These are phyloP conservation scores for Hyaloscypha variabilis DNA, from an alignment of 495 filamentous ascomycete genomes.

Conservation along the genomic window DNA sequence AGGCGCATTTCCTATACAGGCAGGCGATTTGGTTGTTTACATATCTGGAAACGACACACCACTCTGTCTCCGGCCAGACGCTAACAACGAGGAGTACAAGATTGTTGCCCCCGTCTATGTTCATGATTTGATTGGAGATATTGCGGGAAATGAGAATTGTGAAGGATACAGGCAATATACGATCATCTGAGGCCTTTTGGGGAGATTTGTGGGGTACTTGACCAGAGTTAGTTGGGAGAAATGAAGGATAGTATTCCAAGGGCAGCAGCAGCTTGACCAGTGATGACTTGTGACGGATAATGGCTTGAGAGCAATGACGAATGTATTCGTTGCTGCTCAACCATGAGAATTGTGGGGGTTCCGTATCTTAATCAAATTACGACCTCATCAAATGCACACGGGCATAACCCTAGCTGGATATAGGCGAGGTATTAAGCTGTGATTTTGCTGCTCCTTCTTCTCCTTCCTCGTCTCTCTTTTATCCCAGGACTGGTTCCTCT, in stretches of 20 bases:
- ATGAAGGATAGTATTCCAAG: slow-evolving; percentile 4
- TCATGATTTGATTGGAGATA: slow-evolving; percentile 9
- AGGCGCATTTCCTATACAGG: slow-evolving; percentile 9
- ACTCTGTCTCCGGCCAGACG: slow-evolving; percentile 8
- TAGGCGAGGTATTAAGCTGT: no score
- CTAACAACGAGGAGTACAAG: slow-evolving; percentile 10
- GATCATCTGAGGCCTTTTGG: slow-evolving; percentile 7
- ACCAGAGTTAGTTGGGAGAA: slow-evolving; percentile 7
- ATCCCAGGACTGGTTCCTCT: no score
- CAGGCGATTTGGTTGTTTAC: slow-evolving; percentile 6
- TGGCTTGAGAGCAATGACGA: no score
- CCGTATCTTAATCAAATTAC: no score
- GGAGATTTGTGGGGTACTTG: slow-evolving; percentile 6
- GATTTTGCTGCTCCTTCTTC: no score
- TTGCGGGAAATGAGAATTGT: background rate
- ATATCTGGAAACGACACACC: slow-evolving; percentile 7
- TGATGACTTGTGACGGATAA: no score
- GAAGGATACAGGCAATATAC: slow-evolving; percentile 6
- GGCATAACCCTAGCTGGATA: no score
- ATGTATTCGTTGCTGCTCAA: no score
- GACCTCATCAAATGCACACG: no score
- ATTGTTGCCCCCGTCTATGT: slow-evolving; percentile 11
- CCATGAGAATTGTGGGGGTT: no score
- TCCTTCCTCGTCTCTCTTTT: no score
- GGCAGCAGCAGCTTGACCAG: background rate